Evolutionary conservation across 2,329 filamentous ascomycete genomes (phyloP).

Genomic region (Phaeosphaeria sp.): DNA sequence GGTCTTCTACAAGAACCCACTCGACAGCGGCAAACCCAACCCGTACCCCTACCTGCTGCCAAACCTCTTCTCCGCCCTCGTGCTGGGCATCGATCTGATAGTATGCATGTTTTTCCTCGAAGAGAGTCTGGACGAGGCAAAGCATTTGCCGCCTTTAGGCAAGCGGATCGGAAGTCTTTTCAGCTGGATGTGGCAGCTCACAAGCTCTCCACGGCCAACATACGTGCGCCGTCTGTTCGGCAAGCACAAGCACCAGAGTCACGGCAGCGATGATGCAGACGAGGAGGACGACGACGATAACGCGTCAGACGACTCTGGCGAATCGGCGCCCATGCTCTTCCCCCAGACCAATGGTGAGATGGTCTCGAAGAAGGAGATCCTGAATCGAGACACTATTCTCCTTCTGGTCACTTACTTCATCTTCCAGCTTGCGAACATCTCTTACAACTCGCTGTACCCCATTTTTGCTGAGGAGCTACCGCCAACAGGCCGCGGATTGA

Average conservation of each 20-base stretch:
- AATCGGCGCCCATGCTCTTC: slow-evolving; percentile 49
- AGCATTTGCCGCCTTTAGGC: slow-evolving; percentile 65
- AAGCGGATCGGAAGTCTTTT: slow-evolving; percentile 67
- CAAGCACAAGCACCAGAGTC: slow-evolving; percentile 33
- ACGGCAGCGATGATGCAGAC: slow-evolving; percentile 42
- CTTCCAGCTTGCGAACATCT: slow-evolving; percentile 92
- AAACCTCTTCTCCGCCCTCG: slow-evolving; percentile 77
- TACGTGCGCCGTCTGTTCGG: slow-evolving; percentile 58
- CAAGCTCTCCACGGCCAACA: slow-evolving; percentile 63
- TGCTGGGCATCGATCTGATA: slow-evolving; percentile 76
- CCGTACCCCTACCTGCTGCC: slow-evolving; percentile 84
- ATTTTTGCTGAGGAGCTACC: slow-evolving; percentile 81
- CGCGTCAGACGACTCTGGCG: slow-evolving; percentile 44
- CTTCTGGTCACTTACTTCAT: slow-evolving; percentile 87
- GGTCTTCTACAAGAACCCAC: slow-evolving; percentile 68
- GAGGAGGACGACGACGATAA: slow-evolving; percentile 54
- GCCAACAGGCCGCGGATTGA: slow-evolving; percentile 78
- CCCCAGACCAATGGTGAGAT: slow-evolving; percentile 48
- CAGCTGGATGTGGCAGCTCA: slow-evolving; percentile 74
- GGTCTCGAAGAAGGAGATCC: slow-evolving; percentile 65
- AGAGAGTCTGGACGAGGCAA: slow-evolving; percentile 78
- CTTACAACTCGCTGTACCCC: slow-evolving; percentile 93
- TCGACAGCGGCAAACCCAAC: slow-evolving; percentile 58
- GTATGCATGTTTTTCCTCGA: slow-evolving; percentile 82
- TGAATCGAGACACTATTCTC: slow-evolving; percentile 82